A percentile compares a stretch with the other conserved stretches of the same genome.
These are phyloP conservation scores for Sclerotinia spermophila DNA, from an alignment of 2,329 filamentous ascomycete species.

Conservation along the genomic window DNA sequence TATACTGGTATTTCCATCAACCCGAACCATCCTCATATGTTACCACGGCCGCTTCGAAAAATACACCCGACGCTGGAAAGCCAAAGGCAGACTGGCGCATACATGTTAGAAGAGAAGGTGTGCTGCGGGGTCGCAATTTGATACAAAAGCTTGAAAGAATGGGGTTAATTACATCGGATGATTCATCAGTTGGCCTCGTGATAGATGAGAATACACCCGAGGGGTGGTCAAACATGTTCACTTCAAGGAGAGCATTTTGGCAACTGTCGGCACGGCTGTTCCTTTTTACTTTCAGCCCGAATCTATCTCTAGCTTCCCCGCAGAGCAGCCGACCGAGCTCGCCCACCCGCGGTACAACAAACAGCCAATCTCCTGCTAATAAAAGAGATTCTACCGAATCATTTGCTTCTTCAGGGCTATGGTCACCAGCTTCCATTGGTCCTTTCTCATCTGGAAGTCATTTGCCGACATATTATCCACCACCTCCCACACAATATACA, in stretches of 20 bases:
- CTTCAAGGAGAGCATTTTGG: slow-evolving; percentile 81
- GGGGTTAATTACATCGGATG: slow-evolving; percentile 74
- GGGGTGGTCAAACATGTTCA: slow-evolving; percentile 78
- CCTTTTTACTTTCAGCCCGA: slow-evolving; percentile 75
- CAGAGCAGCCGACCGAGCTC: slow-evolving; percentile 52
- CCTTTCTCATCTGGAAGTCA: slow-evolving; percentile 82
- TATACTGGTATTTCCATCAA: slow-evolving; percentile 98
- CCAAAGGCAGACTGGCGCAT: slow-evolving; percentile 86
- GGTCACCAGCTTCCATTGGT: slow-evolving; percentile 45
- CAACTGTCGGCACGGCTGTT: slow-evolving; percentile 84
- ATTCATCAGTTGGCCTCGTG: slow-evolving; percentile 69
- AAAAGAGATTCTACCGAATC: slow-evolving; percentile 39
- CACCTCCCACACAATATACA: slow-evolving; percentile 75
- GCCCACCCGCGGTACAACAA: slow-evolving; percentile 42
- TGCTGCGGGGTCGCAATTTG: slow-evolving; percentile 75
- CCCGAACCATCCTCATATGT: slow-evolving; percentile 64
- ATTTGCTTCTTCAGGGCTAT: slow-evolving; percentile 41
- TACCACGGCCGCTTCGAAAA: slow-evolving; percentile 57
- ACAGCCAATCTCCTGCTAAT: slow-evolving; percentile 34
- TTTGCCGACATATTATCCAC: slow-evolving; percentile 87
- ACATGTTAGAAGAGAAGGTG: slow-evolving; percentile 79
- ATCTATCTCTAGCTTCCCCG: slow-evolving; percentile 46
- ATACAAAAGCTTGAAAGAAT: slow-evolving; percentile 91
- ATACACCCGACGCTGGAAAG: slow-evolving; percentile 65
- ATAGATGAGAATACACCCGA: slow-evolving; percentile 58